Percentiles rank a stretch among this genome's conserved stretches.
Evolutionary conservation across 192 early-diverging fungal genomes (phyloP).

Genomic region (Piromyces sp.): DNA sequence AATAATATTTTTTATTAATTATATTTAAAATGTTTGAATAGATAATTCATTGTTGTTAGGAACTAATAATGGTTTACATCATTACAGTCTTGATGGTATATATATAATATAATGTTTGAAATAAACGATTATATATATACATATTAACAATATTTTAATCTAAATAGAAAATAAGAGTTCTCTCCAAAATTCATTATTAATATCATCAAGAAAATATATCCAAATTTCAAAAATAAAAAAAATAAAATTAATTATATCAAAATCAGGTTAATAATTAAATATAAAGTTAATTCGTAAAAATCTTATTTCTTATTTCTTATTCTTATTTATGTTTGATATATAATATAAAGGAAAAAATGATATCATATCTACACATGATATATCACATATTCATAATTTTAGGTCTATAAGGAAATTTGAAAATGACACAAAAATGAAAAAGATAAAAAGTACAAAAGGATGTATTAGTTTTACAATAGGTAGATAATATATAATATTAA

Average conservation of each 20-base stretch:
- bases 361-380: neutral
- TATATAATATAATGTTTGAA: neutral
- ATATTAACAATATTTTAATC: no score
- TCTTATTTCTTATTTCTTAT: no score
- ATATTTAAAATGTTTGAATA: no score
- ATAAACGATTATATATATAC: no score
- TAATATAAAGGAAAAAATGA: neutral
- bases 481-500: neutral
- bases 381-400: neutral
- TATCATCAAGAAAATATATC: conserved; percentile 24
- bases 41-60: conserved; percentile 29
- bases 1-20: no score
- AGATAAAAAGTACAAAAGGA: neutral
- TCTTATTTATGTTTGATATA: no score
- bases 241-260: conserved; percentile 25
- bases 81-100: conserved; percentile 19
- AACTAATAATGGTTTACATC: conserved; percentile 31
- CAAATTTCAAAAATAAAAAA: conserved; percentile 25
- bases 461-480: neutral
- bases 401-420: neutral
- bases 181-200: conserved; percentile 13
- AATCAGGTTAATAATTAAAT: no score
- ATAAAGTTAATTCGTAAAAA: neutral
- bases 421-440: neutral
- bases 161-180: conserved; percentile 9